A percentile compares a stretch with the other conserved stretches of the same genome.
Evolutionary conservation across 2,329 filamentous ascomycete genomes (phyloP).

Genomic region (Cyphellophora attinorum): DNA sequence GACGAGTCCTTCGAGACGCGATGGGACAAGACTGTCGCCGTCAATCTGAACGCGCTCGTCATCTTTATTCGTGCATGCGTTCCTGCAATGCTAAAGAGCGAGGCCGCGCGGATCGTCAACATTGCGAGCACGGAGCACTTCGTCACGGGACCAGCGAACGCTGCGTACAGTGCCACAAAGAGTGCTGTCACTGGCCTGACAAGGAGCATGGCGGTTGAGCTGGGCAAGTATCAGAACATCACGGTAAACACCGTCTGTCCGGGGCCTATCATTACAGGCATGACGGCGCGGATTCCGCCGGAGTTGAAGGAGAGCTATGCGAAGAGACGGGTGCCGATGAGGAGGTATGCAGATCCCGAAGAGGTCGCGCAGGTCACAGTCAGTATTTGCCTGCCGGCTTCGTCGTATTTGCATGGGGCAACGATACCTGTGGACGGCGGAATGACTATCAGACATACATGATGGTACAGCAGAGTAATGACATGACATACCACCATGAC

Average conservation of each 20-base stretch:
- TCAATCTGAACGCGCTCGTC: slow-evolving; percentile 1
- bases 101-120: slow-evolving; percentile 1
- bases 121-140: slow-evolving; percentile 3
- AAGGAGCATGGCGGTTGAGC: slow-evolving; percentile 1
- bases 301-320: slow-evolving; percentile 1
- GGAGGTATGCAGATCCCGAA: slow-evolving; percentile 2
- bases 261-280: slow-evolving; percentile 1
- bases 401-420: slow-evolving; percentile 1
- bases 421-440: slow-evolving; percentile 2
- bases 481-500: too few species aligned
- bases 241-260: slow-evolving; percentile 2
- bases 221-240: slow-evolving; percentile 2
- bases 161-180: slow-evolving; percentile 1
- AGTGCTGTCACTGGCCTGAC: slow-evolving; percentile 1
- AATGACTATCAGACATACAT: slow-evolving; percentile 3
- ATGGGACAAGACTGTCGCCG: slow-evolving; percentile 1
- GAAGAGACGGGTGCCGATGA: slow-evolving; percentile 1
- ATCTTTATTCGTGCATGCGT: slow-evolving; percentile 3
- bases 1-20: slow-evolving; percentile 2
- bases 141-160: slow-evolving; percentile 1
- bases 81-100: slow-evolving; percentile 1
- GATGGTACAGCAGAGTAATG: too few species aligned
- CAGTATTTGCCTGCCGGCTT: slow-evolving; percentile 2
- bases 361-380: slow-evolving; percentile 1
- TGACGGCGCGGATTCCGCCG: slow-evolving; percentile 2